Evolutionary conservation across 192 early-diverging fungal genomes (phyloP), one percentile per base, ranked within the genome.

Genomic region (Coemansia sp.): DNA sequence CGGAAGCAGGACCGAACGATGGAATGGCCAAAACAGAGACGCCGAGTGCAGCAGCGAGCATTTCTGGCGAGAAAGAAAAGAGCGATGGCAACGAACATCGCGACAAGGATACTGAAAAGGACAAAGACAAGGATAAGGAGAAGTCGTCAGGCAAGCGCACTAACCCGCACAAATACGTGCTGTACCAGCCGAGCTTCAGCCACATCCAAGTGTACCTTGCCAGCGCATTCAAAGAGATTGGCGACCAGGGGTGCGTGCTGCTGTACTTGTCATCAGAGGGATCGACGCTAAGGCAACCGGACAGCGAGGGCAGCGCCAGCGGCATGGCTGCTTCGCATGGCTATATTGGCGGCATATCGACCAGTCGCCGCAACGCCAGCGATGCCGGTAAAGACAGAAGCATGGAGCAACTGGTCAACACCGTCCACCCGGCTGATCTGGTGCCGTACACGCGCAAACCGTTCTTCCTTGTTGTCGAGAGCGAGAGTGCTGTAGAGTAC

Each of bases 401-500:
- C 9, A 31, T 56, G n/a, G 77, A 67, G 67, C 66, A 47, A 10
- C 68, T 92, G 25, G 75, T 84, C 62, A 89, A 95, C 71, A 89
- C 91, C 22, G 75, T 97, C 19, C 92, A 95, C 61, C 95, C 96
- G 4, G 83, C 84, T 3, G 97, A 99, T 62, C 81, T 99, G 29
- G 67, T 97, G 10, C 97, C 97, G 0, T 97, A 94, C 58, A 95
- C 95, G 40, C 83, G 97, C 52, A 97, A 98, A 57, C 92, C 97
- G 6, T 79, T 99, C 62, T 98, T 97, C 62, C 68, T 98, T 20
- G 85, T 99, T 55, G 84, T 99, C 17, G 97, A 99, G 65, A 96
- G 94, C 79, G 88, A 85, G 59, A 92, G 95, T 70, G 92, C 91
- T 20, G 66, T 64, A 3, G 92, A 89, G 6, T 99, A 97, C 80